These are phyloP conservation scores for Obelidium mucronatum DNA, from an alignment of 192 early-diverging fungal genomes.

Conservation along the genomic window DNA sequence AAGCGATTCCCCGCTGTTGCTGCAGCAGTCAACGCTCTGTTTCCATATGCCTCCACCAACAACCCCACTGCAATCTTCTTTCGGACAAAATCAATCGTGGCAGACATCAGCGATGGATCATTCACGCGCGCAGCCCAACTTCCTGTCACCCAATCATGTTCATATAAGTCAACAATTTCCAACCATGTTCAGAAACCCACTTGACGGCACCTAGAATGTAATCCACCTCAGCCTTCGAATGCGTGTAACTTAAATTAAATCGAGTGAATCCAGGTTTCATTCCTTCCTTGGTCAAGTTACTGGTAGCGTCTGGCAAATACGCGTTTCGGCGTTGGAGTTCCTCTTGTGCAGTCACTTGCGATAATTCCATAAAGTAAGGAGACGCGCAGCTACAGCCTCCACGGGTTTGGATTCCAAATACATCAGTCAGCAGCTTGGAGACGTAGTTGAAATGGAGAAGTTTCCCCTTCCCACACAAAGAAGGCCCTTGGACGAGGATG, in stretches of 20 bases:
- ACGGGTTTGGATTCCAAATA: conserved; percentile 57
- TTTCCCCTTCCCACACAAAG: not conserved
- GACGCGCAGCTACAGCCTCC: conserved; percentile 55
- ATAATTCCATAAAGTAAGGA: conserved; percentile 32
- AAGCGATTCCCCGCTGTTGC: no score
- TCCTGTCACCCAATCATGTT: not conserved
- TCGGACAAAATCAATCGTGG: not conserved
- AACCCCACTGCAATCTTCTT: not conserved
- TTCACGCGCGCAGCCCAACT: not conserved
- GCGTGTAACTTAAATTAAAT: conserved; percentile 50
- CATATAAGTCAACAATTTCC: conserved; percentile 43
- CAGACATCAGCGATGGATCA: not conserved
- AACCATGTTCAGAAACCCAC: conserved; percentile 47
- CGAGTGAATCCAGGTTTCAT: conserved; percentile 48
- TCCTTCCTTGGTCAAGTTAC: conserved; percentile 31
- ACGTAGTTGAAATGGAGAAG: conserved; percentile 45
- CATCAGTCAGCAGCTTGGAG: conserved; percentile 51
- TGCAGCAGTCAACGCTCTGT: not conserved
- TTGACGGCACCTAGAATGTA: conserved; percentile 47
- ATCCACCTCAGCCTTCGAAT: conserved; percentile 47
- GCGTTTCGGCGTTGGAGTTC: not conserved
- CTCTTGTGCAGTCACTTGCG: not conserved
- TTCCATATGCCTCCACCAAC: not conserved
- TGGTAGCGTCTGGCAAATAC: not conserved
- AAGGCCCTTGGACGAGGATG: not conserved